These are phyloP conservation scores for Apiospora koreana DNA, from an alignment of 2,329 filamentous ascomycete genomes.

Conservation along the genomic window DNA sequence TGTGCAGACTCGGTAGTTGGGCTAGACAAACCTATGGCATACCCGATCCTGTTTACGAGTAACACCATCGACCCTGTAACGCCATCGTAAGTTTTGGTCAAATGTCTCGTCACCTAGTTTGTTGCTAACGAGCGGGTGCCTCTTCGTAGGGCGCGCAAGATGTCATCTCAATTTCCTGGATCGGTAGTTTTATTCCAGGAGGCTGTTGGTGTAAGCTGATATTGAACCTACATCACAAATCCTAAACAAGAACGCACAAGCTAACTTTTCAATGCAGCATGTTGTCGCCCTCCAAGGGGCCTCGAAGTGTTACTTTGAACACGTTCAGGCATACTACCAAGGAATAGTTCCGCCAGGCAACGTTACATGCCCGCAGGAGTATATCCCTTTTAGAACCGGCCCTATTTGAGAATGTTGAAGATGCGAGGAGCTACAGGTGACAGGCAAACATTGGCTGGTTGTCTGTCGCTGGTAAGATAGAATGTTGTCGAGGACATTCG, in stretches of 20 bases:
- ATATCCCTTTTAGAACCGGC: constrained; percentile 26
- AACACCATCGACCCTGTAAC: constrained; percentile 41
- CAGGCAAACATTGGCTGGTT: no score
- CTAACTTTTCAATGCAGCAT: constrained; percentile 30
- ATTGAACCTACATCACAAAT: not conserved
- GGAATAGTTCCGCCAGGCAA: constrained; percentile 33
- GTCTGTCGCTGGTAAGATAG: no score
- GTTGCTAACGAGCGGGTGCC: constrained; percentile 13
- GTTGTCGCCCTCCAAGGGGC: constrained; percentile 28
- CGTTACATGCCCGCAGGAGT: constrained; percentile 34
- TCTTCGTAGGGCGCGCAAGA: constrained; percentile 27
- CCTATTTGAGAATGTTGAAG: not conserved
- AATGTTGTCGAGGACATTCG: no score
- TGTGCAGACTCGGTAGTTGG: not conserved
- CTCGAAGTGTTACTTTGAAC: constrained; percentile 36
- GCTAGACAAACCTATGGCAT: constrained; percentile 28
- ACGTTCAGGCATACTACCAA: constrained; percentile 38
- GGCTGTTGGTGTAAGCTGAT: constrained; percentile 33
- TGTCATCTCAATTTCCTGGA: constrained; percentile 31
- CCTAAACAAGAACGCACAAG: constrained; percentile 13
- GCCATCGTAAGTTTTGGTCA: constrained; percentile 31
- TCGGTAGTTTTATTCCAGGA: constrained; percentile 33
- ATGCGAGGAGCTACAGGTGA: not conserved
- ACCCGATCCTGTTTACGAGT: constrained; percentile 40
- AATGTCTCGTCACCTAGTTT: constrained; percentile 6